These are phyloP conservation scores for Taiozyma sp. DNA, from an alignment of 1,139 yeast species.

Conservation along the genomic window DNA sequence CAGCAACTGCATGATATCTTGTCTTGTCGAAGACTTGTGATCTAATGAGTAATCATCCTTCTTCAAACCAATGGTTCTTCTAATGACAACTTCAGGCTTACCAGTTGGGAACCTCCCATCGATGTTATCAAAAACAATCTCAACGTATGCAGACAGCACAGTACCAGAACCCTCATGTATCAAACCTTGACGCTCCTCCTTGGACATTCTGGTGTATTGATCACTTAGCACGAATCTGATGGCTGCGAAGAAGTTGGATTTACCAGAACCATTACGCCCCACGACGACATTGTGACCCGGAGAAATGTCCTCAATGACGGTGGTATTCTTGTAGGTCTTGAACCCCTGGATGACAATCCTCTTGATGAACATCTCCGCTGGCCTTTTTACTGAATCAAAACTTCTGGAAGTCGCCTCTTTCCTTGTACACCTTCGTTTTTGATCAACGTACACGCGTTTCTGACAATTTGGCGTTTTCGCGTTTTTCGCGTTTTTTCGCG, in stretches of 20 bases:
- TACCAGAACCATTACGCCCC: constrained; percentile 96
- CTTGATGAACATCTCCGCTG: constrained; percentile 30
- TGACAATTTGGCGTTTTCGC: constrained; percentile 5
- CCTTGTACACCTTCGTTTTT: not conserved
- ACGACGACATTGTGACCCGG: constrained; percentile 87
- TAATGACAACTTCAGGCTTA: constrained; percentile 60
- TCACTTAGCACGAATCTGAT: constrained; percentile 89
- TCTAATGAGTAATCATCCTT: constrained; percentile 69
- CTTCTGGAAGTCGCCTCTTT: not conserved
- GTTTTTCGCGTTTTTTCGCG: constrained; percentile 4
- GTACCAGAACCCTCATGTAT: constrained; percentile 92
- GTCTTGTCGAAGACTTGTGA: constrained; percentile 66
- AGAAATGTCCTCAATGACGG: constrained; percentile 69
- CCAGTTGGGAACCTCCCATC: constrained; percentile 57
- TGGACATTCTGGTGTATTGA: constrained; percentile 80
- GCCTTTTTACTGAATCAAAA: not conserved
- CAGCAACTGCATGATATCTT: constrained; percentile 75
- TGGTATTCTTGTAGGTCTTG: constrained; percentile 85
- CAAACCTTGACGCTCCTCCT: constrained; percentile 84
- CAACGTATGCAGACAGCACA: constrained; percentile 91
- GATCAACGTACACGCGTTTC: not conserved
- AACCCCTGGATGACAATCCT: constrained; percentile 83
- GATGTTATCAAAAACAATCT: constrained; percentile 75
- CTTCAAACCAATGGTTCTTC: constrained; percentile 88
- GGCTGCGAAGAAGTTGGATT: constrained; percentile 94